Percentiles rank a stretch among this genome's conserved stretches.
Conservation (phyloP, 106 monocot species). For the Allium sativum region DNA sequence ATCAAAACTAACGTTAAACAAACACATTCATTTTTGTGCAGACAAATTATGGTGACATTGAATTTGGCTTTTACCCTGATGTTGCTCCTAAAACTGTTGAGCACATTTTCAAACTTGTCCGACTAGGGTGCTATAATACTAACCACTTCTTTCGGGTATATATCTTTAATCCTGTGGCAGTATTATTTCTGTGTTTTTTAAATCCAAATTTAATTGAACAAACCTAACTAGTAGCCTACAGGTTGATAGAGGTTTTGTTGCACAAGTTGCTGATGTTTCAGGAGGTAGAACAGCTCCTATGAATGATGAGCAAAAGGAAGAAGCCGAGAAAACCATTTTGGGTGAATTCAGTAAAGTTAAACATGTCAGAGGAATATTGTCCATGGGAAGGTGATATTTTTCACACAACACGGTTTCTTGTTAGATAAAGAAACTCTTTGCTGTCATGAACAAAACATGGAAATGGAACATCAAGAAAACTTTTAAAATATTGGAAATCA, state of each 20-base stretch:
- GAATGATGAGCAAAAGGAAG: constrained; percentile 71
- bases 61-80: constrained; percentile 81
- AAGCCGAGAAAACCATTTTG: constrained; percentile 86
- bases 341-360: constrained; percentile 95
- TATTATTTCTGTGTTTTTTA: too few species aligned
- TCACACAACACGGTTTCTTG: too few species aligned
- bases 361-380: constrained; percentile 92
- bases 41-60: constrained; percentile 91
- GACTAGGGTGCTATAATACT: constrained; percentile 89
- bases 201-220: neutral
- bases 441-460: too few species aligned
- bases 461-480: too few species aligned
- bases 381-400: constrained; percentile 84
- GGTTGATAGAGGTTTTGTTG: constrained; percentile 98
- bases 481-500: too few species aligned
- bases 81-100: constrained; percentile 94
- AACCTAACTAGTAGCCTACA: constrained; percentile 9
- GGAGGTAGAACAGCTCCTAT: constrained; percentile 78
- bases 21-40: constrained; percentile 17
- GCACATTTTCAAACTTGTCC: constrained; percentile 91
- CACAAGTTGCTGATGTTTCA: constrained; percentile 89
- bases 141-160: constrained; percentile 93
- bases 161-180: neutral
- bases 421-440: too few species aligned
- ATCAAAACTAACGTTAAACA: neutral